Base-by-base conservation (phyloP, 148 eudicot species). In the Selenicereus undatus region DNA sequence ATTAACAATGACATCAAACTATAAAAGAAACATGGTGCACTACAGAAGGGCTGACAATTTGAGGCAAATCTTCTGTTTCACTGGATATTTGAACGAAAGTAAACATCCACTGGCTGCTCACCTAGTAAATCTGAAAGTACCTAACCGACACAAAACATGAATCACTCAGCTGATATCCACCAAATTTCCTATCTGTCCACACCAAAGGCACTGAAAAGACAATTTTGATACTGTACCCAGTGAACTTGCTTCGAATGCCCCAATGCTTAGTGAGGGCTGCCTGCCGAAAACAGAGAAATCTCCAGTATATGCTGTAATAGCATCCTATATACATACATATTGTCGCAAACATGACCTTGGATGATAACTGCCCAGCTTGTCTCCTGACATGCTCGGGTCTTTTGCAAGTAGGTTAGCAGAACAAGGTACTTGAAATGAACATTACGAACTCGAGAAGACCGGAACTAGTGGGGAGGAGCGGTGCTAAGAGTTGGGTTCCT, bases 401-500 rank as follows among this genome's bases (percentile, higher is more conserved):
- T 29, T 32, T 20, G 26, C 20, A 32, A 18, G 43, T 9, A 56
- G 75, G 58, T 82, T 65, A 32, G 29, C 21, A 26, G 66, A 50
- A 48, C 74, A 30, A 18, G 52, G 24, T 26, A 45, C 39, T 51
- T 11, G 52, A 42, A 21, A 71, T 4, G 18, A 11, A 29, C 36
- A 39, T 26, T 42, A 78, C 69, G 50, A 48, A 73, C 42, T 79
- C 36, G 1, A 65, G 32, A 73, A 42, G 56, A 68, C 39, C 26
- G 22, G 39, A 52, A 22, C 27, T 29, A 13, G 70, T 26, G 18
- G 7, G 7, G 43, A 39, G 71, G 74, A 66, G 18, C 17, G 8
- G 35, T n/a, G 30, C 78, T 74, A 81, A 16, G 58, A 54, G 76
- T 43, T 35, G 30, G 45, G 75, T 36, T 78, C 84, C 66, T 64